These are phyloP conservation scores for Oryza glumipatula DNA, from an alignment of 176 grass and related monocot genomes.

Conservation along the genomic window DNA sequence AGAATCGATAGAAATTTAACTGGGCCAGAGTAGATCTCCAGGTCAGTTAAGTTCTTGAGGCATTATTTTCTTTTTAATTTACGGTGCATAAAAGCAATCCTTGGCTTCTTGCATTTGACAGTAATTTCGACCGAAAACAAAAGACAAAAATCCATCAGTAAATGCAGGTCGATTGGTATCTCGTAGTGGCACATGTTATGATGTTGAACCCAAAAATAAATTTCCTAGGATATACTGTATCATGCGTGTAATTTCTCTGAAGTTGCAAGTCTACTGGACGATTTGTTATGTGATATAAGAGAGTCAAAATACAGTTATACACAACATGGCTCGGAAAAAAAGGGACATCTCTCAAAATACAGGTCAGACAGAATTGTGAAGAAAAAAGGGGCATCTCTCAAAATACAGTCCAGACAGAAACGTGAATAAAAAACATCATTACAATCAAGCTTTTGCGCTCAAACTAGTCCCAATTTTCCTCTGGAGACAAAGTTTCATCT, in stretches of 20 bases:
- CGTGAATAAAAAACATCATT: neutral
- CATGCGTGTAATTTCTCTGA: neutral
- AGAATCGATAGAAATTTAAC: neutral
- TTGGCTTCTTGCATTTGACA: too few relatives aligned
- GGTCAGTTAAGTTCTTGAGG: neutral
- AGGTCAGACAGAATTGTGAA: neutral
- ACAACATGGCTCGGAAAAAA: neutral
- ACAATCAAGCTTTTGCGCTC: neutral
- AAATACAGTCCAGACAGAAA: neutral
- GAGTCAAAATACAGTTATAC: neutral
- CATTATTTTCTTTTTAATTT: too few relatives aligned
- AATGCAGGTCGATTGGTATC: neutral
- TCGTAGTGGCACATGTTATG: neutral
- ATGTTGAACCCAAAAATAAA: too few relatives aligned
- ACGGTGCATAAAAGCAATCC: too few relatives aligned
- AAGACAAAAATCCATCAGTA: neutral
- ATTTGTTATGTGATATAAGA: neutral
- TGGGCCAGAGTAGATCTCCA: neutral
- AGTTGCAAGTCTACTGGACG: neutral
- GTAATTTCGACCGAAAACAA: too few relatives aligned
- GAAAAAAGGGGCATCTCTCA: too few relatives aligned
- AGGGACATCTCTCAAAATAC: neutral
- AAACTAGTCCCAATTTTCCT: neutral
- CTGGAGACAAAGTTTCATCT: neutral
- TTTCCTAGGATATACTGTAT: too few relatives aligned